Conservation (phyloP, 345 rosid species). For the Laguncularia racemosa region DNA sequence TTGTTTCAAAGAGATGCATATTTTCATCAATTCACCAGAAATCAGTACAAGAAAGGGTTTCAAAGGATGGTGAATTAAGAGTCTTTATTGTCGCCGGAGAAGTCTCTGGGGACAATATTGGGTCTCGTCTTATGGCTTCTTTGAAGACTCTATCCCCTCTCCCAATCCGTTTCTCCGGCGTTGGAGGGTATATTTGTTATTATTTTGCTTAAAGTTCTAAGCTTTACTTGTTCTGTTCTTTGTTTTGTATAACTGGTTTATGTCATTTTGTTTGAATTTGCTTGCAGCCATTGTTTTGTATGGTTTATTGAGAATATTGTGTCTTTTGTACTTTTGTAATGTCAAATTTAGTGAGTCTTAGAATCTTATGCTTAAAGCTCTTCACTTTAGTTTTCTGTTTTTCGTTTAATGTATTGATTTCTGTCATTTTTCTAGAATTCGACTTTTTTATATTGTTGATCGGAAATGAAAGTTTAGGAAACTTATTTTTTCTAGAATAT, state of each 20-base stretch:
- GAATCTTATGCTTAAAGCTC: too few species aligned
- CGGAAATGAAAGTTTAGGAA: too few species aligned
- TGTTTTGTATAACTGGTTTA: not conserved
- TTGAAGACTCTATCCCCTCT: slow-evolving; percentile 59
- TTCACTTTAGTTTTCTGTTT: too few species aligned
- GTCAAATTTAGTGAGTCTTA: too few species aligned
- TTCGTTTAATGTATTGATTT: too few species aligned
- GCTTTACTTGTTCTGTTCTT: not conserved
- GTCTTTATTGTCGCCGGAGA: slow-evolving; percentile 82
- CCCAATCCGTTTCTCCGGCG: slow-evolving; percentile 71
- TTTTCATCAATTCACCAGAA: not conserved
- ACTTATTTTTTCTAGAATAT: too few species aligned
- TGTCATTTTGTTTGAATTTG: not conserved
- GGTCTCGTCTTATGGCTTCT: slow-evolving; percentile 78
- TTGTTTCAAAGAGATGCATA: too few species aligned
- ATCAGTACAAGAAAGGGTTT: slow-evolving; percentile 37
- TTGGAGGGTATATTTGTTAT: slow-evolving; percentile 67
- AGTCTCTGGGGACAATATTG: slow-evolving; percentile 85
- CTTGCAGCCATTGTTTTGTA: too few species aligned
- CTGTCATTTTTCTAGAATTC: too few species aligned
- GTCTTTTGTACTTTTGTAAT: too few species aligned
- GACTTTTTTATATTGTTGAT: too few species aligned
- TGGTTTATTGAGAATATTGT: too few species aligned
- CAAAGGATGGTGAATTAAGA: slow-evolving; percentile 66
- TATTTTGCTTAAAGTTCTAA: not conserved